These are phyloP conservation scores for Trypanosoma mega DNA, from an alignment of 208 protist genomes.

Conservation along the genomic window DNA sequence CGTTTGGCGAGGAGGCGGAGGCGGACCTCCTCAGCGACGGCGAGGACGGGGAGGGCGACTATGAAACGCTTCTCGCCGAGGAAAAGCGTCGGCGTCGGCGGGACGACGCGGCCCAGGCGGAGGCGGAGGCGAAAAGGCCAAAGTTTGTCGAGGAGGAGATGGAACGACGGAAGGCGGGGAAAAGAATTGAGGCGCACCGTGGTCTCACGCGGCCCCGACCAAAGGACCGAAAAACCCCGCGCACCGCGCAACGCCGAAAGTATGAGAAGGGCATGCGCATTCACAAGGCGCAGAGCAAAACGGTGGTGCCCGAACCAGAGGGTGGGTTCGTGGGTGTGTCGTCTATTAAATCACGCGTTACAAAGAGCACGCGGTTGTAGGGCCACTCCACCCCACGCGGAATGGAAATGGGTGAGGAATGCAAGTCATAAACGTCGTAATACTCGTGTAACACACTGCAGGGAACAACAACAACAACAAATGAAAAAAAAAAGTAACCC, in stretches of 20 bases:
- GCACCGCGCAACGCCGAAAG: constrained; percentile 86
- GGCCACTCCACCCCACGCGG: not conserved
- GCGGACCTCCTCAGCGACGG: constrained; percentile 26
- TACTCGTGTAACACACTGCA: no score
- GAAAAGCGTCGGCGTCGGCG: constrained; percentile 48
- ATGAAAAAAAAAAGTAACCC: not conserved
- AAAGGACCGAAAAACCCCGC: constrained; percentile 89
- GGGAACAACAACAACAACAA: no score
- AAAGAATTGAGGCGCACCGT: constrained; percentile 87
- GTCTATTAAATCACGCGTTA: constrained; percentile 70
- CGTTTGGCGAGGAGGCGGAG: constrained; percentile 30
- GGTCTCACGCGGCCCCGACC: constrained; percentile 86
- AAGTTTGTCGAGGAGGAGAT: constrained; percentile 57
- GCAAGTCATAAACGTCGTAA: not conserved
- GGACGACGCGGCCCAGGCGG: constrained; percentile 24
- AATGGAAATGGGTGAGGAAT: not conserved
- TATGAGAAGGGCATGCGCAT: constrained; percentile 84
- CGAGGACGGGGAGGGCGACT: constrained; percentile 44
- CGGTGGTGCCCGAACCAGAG: constrained; percentile 76
- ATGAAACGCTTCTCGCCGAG: constrained; percentile 69
- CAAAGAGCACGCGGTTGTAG: constrained; percentile 42
- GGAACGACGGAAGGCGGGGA: constrained; percentile 77
- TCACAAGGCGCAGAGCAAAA: constrained; percentile 80
- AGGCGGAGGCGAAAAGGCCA: constrained; percentile 29
- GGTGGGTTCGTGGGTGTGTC: constrained; percentile 79